Percentiles rank a stretch among this genome's conserved stretches.
phyloP scores from a whole-genome alignment of 1,284 basidiomycete species.

The Microbotryum violaceum region DNA sequence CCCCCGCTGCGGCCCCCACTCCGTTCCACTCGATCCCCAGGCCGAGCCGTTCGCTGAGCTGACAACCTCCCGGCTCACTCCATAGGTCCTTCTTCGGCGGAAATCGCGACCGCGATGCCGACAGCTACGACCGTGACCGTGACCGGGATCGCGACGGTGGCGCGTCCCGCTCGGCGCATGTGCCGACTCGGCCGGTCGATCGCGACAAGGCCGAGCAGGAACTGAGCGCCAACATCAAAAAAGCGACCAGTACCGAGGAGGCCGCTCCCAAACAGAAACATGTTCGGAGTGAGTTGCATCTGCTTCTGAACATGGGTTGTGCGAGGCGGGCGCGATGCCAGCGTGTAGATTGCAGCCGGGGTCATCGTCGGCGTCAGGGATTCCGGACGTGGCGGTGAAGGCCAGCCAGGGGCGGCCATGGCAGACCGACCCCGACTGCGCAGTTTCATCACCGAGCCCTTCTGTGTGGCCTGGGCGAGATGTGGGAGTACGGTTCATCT shows the following conservation, averaged over 20 bases:
- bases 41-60: no score
- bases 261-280: constrained; percentile 93
- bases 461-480: no score
- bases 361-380: neutral
- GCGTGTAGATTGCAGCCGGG: no score
- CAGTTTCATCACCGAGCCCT: no score
- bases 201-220: constrained; percentile 93
- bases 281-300: constrained; percentile 70
- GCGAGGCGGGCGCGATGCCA: no score
- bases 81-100: constrained; percentile 3
- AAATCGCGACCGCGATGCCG: neutral
- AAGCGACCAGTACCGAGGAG: constrained; percentile 87
- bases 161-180: constrained; percentile 4
- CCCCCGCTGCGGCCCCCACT: no score
- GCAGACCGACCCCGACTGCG: no score
- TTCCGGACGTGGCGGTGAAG: neutral
- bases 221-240: constrained; percentile 87
- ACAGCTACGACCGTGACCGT: constrained; percentile 13
- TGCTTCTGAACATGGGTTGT: neutral
- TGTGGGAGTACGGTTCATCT: no score
- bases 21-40: no score
- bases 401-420: neutral
- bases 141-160: constrained; percentile 6
- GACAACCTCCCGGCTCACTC: neutral
- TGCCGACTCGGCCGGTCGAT: constrained; percentile 86